These are phyloP conservation scores for Xylaria cubensis DNA, from an alignment of 495 filamentous ascomycete genomes.

Conservation along the genomic window DNA sequence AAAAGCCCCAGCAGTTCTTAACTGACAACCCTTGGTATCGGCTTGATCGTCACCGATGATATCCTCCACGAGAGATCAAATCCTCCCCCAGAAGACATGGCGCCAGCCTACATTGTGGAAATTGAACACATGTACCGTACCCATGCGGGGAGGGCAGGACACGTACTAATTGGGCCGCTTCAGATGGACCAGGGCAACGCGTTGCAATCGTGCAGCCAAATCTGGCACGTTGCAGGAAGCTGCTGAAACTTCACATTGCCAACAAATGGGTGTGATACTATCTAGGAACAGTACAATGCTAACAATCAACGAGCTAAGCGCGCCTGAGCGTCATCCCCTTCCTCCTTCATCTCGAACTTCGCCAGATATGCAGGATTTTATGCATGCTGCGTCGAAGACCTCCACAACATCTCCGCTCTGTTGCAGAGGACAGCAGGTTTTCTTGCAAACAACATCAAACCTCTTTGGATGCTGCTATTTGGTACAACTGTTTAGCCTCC, in stretches of 20 bases:
- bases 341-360: not conserved
- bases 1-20: not conserved
- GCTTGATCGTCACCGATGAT: not conserved
- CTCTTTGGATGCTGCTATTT: not conserved
- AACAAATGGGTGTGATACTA: slow-evolving; percentile 17
- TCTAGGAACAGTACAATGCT: slow-evolving; percentile 1
- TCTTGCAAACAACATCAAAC: not conserved
- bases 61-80: not conserved
- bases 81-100: not conserved
- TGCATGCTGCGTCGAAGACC: slow-evolving; percentile 34
- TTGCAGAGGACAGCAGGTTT: slow-evolving; percentile 35
- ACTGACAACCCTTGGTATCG: not conserved
- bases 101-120: not conserved
- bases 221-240: slow-evolving; percentile 18
- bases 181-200: not conserved
- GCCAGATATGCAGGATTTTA: slow-evolving; percentile 39
- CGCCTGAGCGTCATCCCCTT: not conserved
- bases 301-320: slow-evolving; percentile 22
- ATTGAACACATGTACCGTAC: slow-evolving; percentile 15
- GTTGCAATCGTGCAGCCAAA: slow-evolving; percentile 9
- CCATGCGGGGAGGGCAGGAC: not conserved
- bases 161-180: not conserved
- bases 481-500: slow-evolving; percentile 10
- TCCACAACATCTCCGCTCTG: slow-evolving; percentile 36
- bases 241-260: slow-evolving; percentile 6